Evolutionary conservation across 345 rosid genomes (phyloP).

Genomic region (Aquilaria sinensis): DNA sequence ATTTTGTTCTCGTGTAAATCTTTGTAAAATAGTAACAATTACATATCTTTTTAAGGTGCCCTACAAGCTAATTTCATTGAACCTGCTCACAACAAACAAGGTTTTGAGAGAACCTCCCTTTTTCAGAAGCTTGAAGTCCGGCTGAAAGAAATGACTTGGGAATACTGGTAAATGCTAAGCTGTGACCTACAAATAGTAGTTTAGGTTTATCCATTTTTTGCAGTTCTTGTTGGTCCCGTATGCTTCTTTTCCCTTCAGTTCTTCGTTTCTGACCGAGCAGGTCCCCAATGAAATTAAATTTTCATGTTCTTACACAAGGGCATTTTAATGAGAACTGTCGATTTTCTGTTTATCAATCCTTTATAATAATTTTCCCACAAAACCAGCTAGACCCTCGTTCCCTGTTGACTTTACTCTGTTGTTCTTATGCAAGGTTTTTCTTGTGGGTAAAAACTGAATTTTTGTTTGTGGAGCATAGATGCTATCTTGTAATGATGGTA

Average conservation of each 20-base stretch:
- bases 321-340: neutral
- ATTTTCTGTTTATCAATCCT: neutral
- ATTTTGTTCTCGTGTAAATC: constrained; percentile 2
- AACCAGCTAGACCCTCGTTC: neutral
- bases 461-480: no score
- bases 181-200: neutral
- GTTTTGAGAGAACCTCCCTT: constrained; percentile 90
- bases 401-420: neutral
- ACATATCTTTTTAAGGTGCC: constrained; percentile 43
- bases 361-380: no score
- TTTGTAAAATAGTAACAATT: constrained; percentile 1
- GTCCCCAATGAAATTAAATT: neutral
- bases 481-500: neutral
- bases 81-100: constrained; percentile 97
- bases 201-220: neutral
- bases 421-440: no score
- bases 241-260: neutral
- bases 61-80: constrained; percentile 89
- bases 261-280: neutral
- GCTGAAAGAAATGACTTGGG: constrained; percentile 85
- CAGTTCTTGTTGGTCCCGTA: constrained; percentile 1
- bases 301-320: neutral
- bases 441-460: no score
- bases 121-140: constrained; percentile 93
- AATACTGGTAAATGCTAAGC: constrained; percentile 60